Percentiles rank a stretch among this genome's conserved stretches.
phyloP scores from a whole-genome alignment of 805 yeast genomes.

The Candida yuanshanica region DNA sequence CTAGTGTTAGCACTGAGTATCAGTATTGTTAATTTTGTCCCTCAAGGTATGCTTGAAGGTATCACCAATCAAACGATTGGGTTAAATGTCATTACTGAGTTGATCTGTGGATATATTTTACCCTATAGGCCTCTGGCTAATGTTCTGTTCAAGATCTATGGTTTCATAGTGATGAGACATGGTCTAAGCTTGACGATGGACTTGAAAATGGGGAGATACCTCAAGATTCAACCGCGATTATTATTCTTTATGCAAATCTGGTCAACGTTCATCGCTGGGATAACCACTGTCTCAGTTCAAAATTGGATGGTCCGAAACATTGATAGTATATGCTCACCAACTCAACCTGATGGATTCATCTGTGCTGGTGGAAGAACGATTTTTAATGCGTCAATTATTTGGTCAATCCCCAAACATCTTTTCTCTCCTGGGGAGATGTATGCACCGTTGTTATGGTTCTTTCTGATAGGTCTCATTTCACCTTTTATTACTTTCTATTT shows the following conservation, averaged over 20 bases:
- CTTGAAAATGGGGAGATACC: slow-evolving; percentile 49
- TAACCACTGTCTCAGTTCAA: slow-evolving; percentile 32
- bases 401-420: slow-evolving; percentile 44
- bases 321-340: slow-evolving; percentile 32
- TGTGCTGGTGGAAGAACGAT: slow-evolving; percentile 37
- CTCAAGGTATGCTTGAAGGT: slow-evolving; percentile 52
- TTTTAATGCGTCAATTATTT: slow-evolving; percentile 46
- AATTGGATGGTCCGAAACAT: slow-evolving; percentile 35
- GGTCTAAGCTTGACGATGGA: slow-evolving; percentile 46
- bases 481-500: slow-evolving; percentile 29
- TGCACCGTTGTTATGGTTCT: slow-evolving; percentile 49
- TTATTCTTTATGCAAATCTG: slow-evolving; percentile 40
- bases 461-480: slow-evolving; percentile 43
- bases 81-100: slow-evolving; percentile 51
- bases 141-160: slow-evolving; percentile 46
- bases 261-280: slow-evolving; percentile 34
- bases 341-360: slow-evolving; percentile 37
- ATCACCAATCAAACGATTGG: slow-evolving; percentile 51
- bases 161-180: slow-evolving; percentile 48
- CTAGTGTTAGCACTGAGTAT: slow-evolving; percentile 50
- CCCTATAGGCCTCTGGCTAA: slow-evolving; percentile 51
- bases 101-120: slow-evolving; percentile 53
- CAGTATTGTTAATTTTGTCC: slow-evolving; percentile 47
- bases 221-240: slow-evolving; percentile 53
- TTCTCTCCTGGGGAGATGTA: slow-evolving; percentile 47